These are phyloP conservation scores for Ogataea polymorpha DNA, from an alignment of 805 yeast species.

Conservation along the genomic window DNA sequence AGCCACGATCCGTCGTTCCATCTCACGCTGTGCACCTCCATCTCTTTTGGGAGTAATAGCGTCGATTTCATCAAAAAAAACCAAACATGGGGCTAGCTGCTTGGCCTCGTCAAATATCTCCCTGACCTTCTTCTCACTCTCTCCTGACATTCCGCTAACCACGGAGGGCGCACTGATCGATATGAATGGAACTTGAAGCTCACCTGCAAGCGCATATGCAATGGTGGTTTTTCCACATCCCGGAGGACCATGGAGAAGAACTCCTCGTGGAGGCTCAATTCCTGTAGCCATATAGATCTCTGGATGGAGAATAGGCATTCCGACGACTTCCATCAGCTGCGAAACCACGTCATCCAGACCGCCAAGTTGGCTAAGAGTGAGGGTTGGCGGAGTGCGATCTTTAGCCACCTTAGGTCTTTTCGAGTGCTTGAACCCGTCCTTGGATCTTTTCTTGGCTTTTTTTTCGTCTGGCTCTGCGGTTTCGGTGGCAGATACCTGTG, in stretches of 20 bases:
- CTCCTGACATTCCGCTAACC: conserved; percentile 99
- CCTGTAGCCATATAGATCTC: conserved; percentile 87
- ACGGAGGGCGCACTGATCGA: conserved; percentile 92
- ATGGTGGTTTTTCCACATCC: conserved; percentile 98
- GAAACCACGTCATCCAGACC: conserved; percentile 85
- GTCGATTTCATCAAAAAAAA: conserved; percentile 95
- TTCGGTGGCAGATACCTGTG: conserved; percentile 1
- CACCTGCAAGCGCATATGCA: conserved; percentile 95
- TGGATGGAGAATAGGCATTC: conserved; percentile 89
- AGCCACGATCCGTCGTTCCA: conserved; percentile 96
- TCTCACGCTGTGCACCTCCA: conserved; percentile 96
- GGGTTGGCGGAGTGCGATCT: conserved; percentile 67
- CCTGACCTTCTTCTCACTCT: conserved; percentile 88
- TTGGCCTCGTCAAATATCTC: conserved; percentile 94
- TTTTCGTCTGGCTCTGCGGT: conserved; percentile 6
- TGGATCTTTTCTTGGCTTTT: conserved; percentile 48
- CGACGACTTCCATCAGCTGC: conserved; percentile 85
- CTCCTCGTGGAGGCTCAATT: conserved; percentile 93
- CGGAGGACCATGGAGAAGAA: conserved; percentile 94
- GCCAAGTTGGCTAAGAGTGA: conserved; percentile 73
- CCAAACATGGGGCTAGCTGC: conserved; percentile 82
- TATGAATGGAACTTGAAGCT: conserved; percentile 87
- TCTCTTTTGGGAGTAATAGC: conserved; percentile 98
- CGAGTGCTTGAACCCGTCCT: conserved; percentile 25
- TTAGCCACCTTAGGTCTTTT: conserved; percentile 38